These are phyloP conservation scores for Artemisia tridentata DNA, from an alignment of 129 eudicot species.

Conservation along the genomic window DNA sequence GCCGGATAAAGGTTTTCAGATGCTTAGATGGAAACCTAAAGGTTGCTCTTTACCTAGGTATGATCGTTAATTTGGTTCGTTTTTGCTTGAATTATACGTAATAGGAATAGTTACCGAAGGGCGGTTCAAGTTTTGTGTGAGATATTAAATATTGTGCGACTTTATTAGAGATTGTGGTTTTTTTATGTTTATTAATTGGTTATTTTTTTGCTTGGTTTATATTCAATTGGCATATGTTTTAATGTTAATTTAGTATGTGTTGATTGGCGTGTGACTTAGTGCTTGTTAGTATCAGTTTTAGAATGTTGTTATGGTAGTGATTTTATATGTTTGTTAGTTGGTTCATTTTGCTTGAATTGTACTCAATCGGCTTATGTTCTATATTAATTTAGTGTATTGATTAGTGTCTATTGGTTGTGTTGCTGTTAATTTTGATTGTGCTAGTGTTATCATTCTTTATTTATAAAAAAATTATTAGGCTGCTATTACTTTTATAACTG, in stretches of 20 bases:
- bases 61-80: neutral
- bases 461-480: no score
- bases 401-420: neutral
- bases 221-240: neutral
- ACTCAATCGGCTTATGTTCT: neutral
- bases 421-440: neutral
- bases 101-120: no score
- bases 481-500: no score
- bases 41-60: conserved; percentile 73
- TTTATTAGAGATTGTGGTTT: neutral
- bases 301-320: no score
- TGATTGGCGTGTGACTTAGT: no score
- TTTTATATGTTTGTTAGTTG: neutral
- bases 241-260: neutral
- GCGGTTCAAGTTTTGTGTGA: no score
- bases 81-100: no score
- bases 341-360: neutral
- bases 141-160: no score
- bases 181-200: conserved; percentile 2
- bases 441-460: neutral
- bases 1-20: conserved; percentile 60
- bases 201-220: conserved; percentile 4
- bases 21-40: conserved; percentile 69
- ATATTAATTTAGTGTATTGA: neutral
- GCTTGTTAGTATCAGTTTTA: no score